Percentiles rank a stretch among this genome's conserved stretches.
Conservation (phyloP, 2,329 filamentous ascomycete species). For the Fonsecaea nubica region DNA sequence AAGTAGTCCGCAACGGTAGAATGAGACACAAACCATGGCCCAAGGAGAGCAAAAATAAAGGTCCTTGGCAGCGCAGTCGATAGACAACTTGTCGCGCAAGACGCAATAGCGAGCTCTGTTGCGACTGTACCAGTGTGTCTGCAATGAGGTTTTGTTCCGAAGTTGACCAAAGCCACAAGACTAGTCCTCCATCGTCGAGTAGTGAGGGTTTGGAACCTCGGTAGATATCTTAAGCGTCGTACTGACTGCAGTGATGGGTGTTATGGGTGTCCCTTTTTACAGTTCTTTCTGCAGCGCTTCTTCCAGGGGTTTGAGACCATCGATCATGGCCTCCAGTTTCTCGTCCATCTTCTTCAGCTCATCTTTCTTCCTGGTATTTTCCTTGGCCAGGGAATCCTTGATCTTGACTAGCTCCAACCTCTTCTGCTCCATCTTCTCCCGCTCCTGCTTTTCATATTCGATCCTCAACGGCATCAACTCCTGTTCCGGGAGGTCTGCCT, state of each 20-base stretch:
- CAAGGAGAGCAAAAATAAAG: not conserved
- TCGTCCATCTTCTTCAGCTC: conserved; percentile 89
- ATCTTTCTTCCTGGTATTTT: conserved; percentile 92
- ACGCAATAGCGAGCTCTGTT: too few species aligned
- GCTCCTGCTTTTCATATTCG: conserved; percentile 84
- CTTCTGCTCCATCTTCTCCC: conserved; percentile 83
- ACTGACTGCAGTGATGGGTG: not conserved
- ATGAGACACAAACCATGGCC: not conserved
- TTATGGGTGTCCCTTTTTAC: conserved; percentile 10
- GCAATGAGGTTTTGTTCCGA: not conserved
- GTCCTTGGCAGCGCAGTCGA: not conserved
- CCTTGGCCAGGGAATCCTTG: conserved; percentile 71
- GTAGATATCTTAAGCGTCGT: not conserved
- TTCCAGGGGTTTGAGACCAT: conserved; percentile 53
- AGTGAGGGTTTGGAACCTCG: not conserved
- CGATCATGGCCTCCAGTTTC: conserved; percentile 92
- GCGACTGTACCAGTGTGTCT: not conserved
- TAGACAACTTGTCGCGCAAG: not conserved
- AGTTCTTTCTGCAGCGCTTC: conserved; percentile 39
- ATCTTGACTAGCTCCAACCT: conserved; percentile 76
- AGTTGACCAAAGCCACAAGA: not conserved
- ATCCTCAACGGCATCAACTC: conserved; percentile 88
- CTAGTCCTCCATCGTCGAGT: not conserved
- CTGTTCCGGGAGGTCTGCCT: conserved; percentile 74
- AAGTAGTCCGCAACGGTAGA: not conserved